Conservation (phyloP, 1,139 yeast genomes). For the Saccharomyces hybrid region DNA sequence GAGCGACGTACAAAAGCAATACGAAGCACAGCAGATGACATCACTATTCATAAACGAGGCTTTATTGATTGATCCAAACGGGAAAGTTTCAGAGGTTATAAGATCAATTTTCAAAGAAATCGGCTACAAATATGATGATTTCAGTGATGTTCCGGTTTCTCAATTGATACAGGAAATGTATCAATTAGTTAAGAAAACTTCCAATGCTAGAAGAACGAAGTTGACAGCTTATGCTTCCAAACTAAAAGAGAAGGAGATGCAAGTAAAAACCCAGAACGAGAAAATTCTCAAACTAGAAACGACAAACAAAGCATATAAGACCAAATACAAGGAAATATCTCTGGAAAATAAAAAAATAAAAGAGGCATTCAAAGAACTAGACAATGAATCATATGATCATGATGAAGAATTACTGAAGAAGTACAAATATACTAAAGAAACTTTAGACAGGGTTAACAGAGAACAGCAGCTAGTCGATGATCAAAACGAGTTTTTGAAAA, state of each 20-base stretch:
- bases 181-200: not conserved
- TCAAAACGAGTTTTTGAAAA: not conserved
- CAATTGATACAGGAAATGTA: not conserved
- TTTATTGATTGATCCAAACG: not conserved
- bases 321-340: not conserved
- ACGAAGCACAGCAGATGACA: not conserved
- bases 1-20: not conserved
- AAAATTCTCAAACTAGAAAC: not conserved
- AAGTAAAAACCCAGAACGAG: not conserved
- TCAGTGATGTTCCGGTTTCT: not conserved
- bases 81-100: not conserved
- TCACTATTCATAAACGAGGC: not conserved
- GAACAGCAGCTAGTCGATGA: not conserved
- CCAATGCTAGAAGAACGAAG: not conserved
- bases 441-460: not conserved
- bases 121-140: not conserved
- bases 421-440: not conserved
- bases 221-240: not conserved
- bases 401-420: slow-evolving; percentile 7
- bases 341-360: not conserved
- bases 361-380: not conserved
- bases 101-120: not conserved
- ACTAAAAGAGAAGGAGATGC: not conserved
- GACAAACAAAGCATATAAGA: not conserved
- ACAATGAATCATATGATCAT: not conserved